phyloP scores from a whole-genome alignment of 2,329 filamentous ascomycete genomes.

The Pseudogymnoascus sp. region DNA sequence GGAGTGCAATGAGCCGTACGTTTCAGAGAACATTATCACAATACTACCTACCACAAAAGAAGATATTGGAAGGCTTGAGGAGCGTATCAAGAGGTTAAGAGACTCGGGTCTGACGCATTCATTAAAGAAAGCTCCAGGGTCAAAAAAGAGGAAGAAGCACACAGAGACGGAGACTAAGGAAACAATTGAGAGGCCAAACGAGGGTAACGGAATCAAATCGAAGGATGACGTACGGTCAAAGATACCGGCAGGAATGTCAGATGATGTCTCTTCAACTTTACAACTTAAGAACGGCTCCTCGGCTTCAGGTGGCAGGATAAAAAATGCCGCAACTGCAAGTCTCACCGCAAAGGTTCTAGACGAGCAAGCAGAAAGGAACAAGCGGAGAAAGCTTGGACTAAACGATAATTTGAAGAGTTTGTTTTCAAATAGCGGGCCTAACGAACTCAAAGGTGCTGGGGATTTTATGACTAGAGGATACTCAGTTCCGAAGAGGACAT shows the following conservation, averaged over 20 bases:
- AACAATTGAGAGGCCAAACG: constrained; percentile 20
- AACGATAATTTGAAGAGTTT: constrained; percentile 49
- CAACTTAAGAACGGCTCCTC: constrained; percentile 27
- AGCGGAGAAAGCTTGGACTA: constrained; percentile 59
- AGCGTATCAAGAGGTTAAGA: constrained; percentile 60
- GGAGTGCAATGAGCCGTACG: constrained; percentile 70
- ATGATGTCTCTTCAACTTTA: constrained; percentile 18
- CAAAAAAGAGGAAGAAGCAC: constrained; percentile 69
- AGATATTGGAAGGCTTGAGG: constrained; percentile 60
- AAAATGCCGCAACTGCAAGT: constrained; percentile 77
- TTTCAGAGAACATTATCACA: constrained; percentile 67
- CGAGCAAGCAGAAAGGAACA: constrained; percentile 77
- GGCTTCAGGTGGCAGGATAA: constrained; percentile 55
- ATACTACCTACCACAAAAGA: constrained; percentile 65
- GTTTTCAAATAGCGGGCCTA: constrained; percentile 39
- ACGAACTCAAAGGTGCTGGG: constrained; percentile 30
- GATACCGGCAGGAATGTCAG: constrained; percentile 20
- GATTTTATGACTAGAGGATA: constrained; percentile 55
- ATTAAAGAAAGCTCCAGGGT: constrained; percentile 67
- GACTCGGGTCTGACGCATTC: constrained; percentile 73
- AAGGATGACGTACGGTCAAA: constrained; percentile 22
- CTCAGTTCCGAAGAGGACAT: constrained; percentile 40
- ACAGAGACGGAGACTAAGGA: constrained; percentile 34
- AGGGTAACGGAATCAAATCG: constrained; percentile 24
- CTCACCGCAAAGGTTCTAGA: constrained; percentile 79